Base-by-base conservation (phyloP, 805 yeast species). In the Jamesozyma spencerorum region DNA sequence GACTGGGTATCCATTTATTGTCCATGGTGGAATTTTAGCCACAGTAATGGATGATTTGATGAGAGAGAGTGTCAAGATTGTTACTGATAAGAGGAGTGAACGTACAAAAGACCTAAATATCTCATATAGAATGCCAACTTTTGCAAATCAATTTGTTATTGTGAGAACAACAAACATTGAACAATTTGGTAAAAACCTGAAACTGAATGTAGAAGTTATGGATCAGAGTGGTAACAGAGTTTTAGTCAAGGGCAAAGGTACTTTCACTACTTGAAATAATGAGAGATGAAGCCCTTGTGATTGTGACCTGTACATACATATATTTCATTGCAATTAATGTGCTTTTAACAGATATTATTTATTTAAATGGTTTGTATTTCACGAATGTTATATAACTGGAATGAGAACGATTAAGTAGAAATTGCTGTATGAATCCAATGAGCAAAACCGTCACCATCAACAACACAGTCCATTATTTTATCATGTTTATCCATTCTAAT, bases 1-100 rank as follows among this genome's bases (percentile, higher is more conserved):
- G 17, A 79, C 90, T 33, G 97, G 97, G 1, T 87, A 81, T 56
- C 97, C 96, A 2, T 80, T 85, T 50, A 63, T 88, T 15, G 72
- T 85, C 2, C 97, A 87, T 56, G 97, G 97, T 3, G 97, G 97
- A 0, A 74, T 88, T 22, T 57, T 87, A 24, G 94, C 88, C 7
- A 79, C 94, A 0, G 64, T 87, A 1, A 63, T 86, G 40, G 92
- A 85, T 53, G 95, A 87, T 49, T 71, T 82, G 5, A 72, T 80
- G 63, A 78, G 79, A 47, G 69, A 79, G 39, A 66, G 71, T 42
- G 75, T 66, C 12, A 52, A 58, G 18, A 63, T 79, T 32, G 48
- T 57, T 18, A 58, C 55, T 40, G 49, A 45, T 28, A 55, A 46
- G 52, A 66, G 42, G 26, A 48, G 54, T 7, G 51, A 50, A 28